Conservation (phyloP, 1,284 basidiomycete species). For the Pseudozyma sp. region DNA sequence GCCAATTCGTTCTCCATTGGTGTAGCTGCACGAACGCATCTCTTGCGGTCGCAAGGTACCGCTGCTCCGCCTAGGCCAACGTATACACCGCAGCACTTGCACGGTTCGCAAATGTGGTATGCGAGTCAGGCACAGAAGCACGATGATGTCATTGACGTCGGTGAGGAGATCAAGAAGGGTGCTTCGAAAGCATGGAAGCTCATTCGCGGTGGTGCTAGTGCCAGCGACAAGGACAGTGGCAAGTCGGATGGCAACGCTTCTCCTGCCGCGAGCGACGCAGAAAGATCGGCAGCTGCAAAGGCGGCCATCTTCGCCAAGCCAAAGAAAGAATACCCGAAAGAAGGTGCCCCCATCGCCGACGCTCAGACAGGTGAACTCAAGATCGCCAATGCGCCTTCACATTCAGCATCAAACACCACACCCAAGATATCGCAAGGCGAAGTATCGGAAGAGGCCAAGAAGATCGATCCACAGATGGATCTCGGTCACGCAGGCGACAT, state of each 20-base stretch:
- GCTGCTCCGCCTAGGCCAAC: slow-evolving; percentile 34
- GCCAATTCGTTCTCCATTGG: slow-evolving; percentile 67
- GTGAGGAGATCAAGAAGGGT: slow-evolving; percentile 57
- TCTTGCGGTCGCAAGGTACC: slow-evolving; percentile 60
- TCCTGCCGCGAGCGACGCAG: neutral
- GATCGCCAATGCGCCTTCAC: slow-evolving; percentile 20
- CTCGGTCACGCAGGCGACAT: slow-evolving; percentile 18
- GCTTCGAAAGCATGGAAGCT: slow-evolving; percentile 54
- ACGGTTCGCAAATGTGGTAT: slow-evolving; percentile 47
- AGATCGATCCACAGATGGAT: neutral
- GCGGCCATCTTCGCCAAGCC: slow-evolving; percentile 21
- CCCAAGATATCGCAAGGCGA: slow-evolving; percentile 12
- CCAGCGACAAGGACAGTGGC: slow-evolving; percentile 13
- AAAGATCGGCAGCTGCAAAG: neutral
- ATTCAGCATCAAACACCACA: slow-evolving; percentile 2
- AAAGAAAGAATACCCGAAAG: slow-evolving; percentile 45
- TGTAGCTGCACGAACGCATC: slow-evolving; percentile 61
- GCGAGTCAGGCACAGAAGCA: slow-evolving; percentile 12
- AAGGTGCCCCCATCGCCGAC: slow-evolving; percentile 42
- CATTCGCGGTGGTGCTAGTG: slow-evolving; percentile 35
- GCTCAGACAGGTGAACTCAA: slow-evolving; percentile 44
- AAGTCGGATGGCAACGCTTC: slow-evolving; percentile 1
- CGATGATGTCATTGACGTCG: slow-evolving; percentile 57
- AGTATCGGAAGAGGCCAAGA: slow-evolving; percentile 25
- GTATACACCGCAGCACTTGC: slow-evolving; percentile 34